Evolutionary conservation across 108 stramenopile species (phyloP), one percentile per base, ranked within the genome.

Genomic region (Cyclostephanos invisitatus): DNA sequence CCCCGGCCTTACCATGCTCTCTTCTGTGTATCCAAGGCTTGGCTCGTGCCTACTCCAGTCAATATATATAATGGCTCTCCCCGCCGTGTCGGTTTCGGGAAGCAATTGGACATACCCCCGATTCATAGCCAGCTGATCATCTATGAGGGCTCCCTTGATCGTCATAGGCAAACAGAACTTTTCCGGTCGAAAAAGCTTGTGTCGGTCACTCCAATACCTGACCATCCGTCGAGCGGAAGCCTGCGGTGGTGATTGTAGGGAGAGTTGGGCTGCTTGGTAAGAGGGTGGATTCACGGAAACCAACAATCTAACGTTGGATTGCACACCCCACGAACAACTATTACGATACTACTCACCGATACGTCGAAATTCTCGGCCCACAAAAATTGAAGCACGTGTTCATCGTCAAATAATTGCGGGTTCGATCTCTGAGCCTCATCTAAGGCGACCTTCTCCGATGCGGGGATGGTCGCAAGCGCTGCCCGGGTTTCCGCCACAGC

Each of bases 11-110:
- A 59, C 57, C 75, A 75, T 75, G 38, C 67, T 68, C 10, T 75
- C 75, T 50, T 68, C 61, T 5, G 67, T 68, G 50, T 68, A 68
- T 21, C 75, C 75, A 53, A 75, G 55, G 37, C 51, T 54, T 42
- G 75, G 75, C 61, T 75, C 75, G 60, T 75, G 67, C 25, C 67
- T 66, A 32, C 75, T 75, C 75, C 77, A 78, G 46, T 78, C 70
- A 12, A 70, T 58, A 32, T 78, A 78, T 14, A 78, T 60, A 62
- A 78, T 44, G 35, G 77, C 77, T 40, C 77, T 59, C 5, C 77
- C 77, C 7, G 77, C 71, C 44, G 72, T 73, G 32, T 78, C 72
- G 12, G 71, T 53, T 59, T 80, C 72, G 7, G 77, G 71, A 38
- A 78, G 55, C 37, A 78, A 50, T 56, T 72, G 72, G 0, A 80